Evolutionary conservation across 352 stramenopile genomes (phyloP), one percentile per base, ranked within the genome.

Genomic region (Pythium angustatum): DNA sequence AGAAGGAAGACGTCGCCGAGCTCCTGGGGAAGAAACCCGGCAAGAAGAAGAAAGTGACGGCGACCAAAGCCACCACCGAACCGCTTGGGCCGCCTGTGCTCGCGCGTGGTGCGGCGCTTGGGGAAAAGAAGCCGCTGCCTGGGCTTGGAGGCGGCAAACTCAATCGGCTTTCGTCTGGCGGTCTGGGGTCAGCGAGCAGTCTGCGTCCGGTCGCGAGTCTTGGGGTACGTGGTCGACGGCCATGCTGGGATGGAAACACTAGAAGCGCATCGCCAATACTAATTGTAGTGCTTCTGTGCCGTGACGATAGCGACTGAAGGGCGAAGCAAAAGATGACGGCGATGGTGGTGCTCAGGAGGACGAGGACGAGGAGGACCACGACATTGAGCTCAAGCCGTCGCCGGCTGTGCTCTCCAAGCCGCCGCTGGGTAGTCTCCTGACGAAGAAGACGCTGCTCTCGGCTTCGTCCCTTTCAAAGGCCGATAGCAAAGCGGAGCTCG

Each of bases 1-100:
- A 84, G 54, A 90, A 87, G 54, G 84, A 93, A 24, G 87, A 96
- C 44, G 82, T 94, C 3, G 81, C 81, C 5, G 81, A 90, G 56
- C 73, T 96, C n/a, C 60, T 96, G 19, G 85, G 85, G 3, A 78
- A 76, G 49, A 81, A 83, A 50, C 68, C 77, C 14, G 59, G 61
- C 45, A 71, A 72, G 72, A 93, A 93, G 71, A 93, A 93, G 52
- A 79, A 78, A 64, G 47, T 26, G n/a, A 56, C 68, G 24, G 45
- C 81, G 19, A 55, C 58, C 1, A 87, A 77, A 48, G 57, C 67
- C 41, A n/a, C 52, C 12, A 30, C 60, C 2, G 79, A 90, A 14
- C 61, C 71, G 8, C 68, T 91, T 24, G 73, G 71, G 19, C 67
- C 78, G 8, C 70, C 77, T n/a, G 72, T 68, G 9, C 43, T 88